These are phyloP conservation scores for Domatiomyces globalis DNA, from an alignment of 2,329 filamentous ascomycete species.

Conservation along the genomic window DNA sequence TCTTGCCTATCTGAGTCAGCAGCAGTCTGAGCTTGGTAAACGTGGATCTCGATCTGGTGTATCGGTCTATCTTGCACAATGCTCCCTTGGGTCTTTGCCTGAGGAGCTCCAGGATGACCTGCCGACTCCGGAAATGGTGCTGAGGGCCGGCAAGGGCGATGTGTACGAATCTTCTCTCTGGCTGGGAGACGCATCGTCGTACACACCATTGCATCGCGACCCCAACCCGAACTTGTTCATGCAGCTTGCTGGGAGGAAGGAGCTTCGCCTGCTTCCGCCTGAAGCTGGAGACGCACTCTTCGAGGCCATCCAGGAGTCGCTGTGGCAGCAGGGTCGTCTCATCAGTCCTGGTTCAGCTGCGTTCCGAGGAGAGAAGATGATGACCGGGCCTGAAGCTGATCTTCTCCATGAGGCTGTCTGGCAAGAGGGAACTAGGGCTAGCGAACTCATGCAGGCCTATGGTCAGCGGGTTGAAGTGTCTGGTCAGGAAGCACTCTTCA, in stretches of 20 bases:
- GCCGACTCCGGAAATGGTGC: constrained; percentile 51
- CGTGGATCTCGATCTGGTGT: not conserved
- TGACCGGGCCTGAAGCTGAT: constrained; percentile 60
- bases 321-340: constrained; percentile 13
- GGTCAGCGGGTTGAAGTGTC: constrained; percentile 42
- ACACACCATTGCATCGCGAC: constrained; percentile 80
- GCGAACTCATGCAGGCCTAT: constrained; percentile 11
- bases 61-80: constrained; percentile 73
- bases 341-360: not conserved
- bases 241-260: constrained; percentile 62
- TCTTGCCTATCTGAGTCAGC: constrained; percentile 36
- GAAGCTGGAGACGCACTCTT: constrained; percentile 51
- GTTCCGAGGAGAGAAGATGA: constrained; percentile 77
- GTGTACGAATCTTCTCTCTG: constrained; percentile 79
- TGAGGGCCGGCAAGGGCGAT: constrained; percentile 55
- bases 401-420: constrained; percentile 58
- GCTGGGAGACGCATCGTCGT: constrained; percentile 75
- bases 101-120: constrained; percentile 48
- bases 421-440: constrained; percentile 26
- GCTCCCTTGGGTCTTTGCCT: constrained; percentile 56
- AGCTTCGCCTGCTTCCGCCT: constrained; percentile 57
- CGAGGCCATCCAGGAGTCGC: constrained; percentile 30
- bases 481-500: constrained; percentile 59
- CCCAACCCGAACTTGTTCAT: constrained; percentile 89
- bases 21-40: constrained; percentile 8